Evolutionary conservation across 1,284 basidiomycete species (phyloP).

Genomic region (Coniferiporia sulphurascens): DNA sequence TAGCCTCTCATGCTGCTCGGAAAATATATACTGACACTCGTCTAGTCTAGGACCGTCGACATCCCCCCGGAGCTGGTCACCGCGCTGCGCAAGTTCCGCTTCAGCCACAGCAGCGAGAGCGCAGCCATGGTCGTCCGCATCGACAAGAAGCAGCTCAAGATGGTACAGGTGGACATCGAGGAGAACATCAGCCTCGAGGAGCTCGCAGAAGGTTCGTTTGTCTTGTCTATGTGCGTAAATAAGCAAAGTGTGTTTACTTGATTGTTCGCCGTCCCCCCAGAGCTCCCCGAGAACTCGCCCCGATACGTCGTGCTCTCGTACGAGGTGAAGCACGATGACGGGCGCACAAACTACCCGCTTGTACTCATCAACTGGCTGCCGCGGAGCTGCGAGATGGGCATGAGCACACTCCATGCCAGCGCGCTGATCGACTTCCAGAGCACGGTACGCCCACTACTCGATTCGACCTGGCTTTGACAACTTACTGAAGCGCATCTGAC

Average conservation of each 20-base stretch:
- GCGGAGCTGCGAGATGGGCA: slow-evolving; percentile 63
- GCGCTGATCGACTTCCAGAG: slow-evolving; percentile 76
- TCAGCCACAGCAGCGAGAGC: slow-evolving; percentile 58
- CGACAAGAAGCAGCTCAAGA: slow-evolving; percentile 46
- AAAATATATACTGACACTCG: not conserved
- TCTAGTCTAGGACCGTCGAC: slow-evolving; percentile 16
- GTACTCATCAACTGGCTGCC: slow-evolving; percentile 87
- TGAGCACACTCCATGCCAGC: slow-evolving; percentile 82
- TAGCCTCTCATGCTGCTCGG: not conserved
- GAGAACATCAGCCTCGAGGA: slow-evolving; percentile 76
- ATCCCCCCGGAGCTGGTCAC: slow-evolving; percentile 75
- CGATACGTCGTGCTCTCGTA: slow-evolving; percentile 85
- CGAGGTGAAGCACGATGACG: slow-evolving; percentile 78
- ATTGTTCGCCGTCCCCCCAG: slow-evolving; percentile 36
- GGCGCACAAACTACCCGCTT: slow-evolving; percentile 80
- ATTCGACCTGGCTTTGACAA: slow-evolving; percentile 25
- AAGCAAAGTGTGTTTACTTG: not conserved
- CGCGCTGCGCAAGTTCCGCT: slow-evolving; percentile 78
- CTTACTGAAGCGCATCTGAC: not conserved
- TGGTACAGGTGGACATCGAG: slow-evolving; percentile 81
- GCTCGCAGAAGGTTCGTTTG: slow-evolving; percentile 66
- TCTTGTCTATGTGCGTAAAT: not conserved
- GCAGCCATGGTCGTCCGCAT: slow-evolving; percentile 85
- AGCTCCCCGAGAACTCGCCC: slow-evolving; percentile 86
- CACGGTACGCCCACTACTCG: slow-evolving; percentile 42